Conservation (phyloP, 2,329 filamentous ascomycete species). For the Alternaria ventricosa region DNA sequence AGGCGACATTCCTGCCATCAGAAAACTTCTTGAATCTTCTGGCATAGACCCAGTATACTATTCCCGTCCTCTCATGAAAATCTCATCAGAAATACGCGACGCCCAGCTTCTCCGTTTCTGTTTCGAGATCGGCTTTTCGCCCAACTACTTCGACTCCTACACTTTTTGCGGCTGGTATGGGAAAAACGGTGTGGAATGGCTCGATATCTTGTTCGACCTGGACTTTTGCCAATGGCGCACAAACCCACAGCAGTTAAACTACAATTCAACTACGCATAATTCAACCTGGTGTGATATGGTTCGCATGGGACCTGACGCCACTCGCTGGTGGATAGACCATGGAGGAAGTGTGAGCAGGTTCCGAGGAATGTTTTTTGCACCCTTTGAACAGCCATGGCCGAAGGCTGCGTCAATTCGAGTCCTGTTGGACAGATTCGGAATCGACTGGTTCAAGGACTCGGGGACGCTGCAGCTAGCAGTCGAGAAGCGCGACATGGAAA, state of each 20-base stretch:
- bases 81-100: neutral
- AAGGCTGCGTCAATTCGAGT: neutral
- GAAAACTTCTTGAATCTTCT: conserved; percentile 7
- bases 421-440: conserved; percentile 4
- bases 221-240: conserved; percentile 12
- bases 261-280: neutral
- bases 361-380: neutral
- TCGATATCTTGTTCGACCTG: conserved; percentile 10
- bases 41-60: conserved; percentile 1
- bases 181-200: conserved; percentile 3
- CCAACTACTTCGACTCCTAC: neutral
- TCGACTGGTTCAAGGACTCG: conserved; percentile 10
- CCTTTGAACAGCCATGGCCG: conserved; percentile 2
- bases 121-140: conserved; percentile 4
- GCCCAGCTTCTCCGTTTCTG: conserved; percentile 9
- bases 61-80: conserved; percentile 7
- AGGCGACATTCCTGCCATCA: conserved; percentile 3
- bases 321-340: conserved; percentile 13
- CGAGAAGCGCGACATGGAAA: conserved; percentile 9
- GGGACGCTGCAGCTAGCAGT: conserved; percentile 8
- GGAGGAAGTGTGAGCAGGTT: neutral
- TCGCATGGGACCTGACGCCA: conserved; percentile 10
- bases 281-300: conserved; percentile 7
- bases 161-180: neutral
- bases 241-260: neutral